These are phyloP conservation scores for Glomus cerebriforme DNA, from an alignment of 192 early-diverging fungal genomes.

Conservation along the genomic window DNA sequence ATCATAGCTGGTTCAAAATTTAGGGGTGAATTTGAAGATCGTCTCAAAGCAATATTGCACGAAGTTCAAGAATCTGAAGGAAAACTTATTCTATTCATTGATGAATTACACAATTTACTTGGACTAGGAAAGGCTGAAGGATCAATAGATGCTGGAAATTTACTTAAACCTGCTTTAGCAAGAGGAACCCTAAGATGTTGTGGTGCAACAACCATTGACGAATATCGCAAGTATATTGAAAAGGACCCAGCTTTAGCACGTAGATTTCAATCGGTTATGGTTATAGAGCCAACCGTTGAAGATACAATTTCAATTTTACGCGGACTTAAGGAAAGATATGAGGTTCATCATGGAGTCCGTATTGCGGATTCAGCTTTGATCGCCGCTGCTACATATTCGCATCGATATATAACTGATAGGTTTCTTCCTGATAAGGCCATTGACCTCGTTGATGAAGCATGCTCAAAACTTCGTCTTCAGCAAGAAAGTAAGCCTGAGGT, in stretches of 20 bases:
- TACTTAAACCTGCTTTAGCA: constrained; percentile 81
- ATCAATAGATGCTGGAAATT: constrained; percentile 76
- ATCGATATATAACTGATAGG: constrained; percentile 73
- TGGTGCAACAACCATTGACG: constrained; percentile 80
- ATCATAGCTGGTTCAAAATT: constrained; percentile 91
- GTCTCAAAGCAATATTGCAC: constrained; percentile 71
- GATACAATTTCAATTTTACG: constrained; percentile 79
- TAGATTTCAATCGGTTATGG: constrained; percentile 76
- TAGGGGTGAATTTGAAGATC: constrained; percentile 84
- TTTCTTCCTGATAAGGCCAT: constrained; percentile 84
- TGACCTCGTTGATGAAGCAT: constrained; percentile 81
- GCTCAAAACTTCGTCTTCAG: constrained; percentile 73
- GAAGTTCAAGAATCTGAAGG: constrained; percentile 70
- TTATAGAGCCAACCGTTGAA: constrained; percentile 67
- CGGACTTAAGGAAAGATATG: constrained; percentile 77
- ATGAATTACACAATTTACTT: constrained; percentile 76
- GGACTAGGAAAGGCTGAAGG: constrained; percentile 78
- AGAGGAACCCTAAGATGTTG: constrained; percentile 72
- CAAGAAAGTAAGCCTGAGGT: constrained; percentile 80
- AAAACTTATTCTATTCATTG: constrained; percentile 80
- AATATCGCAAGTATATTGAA: constrained; percentile 74
- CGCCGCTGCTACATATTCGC: constrained; percentile 68
- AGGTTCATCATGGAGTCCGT: constrained; percentile 77
- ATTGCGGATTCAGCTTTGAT: constrained; percentile 75
- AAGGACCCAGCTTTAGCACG: constrained; percentile 79